phyloP scores from a whole-genome alignment of 768 basidiomycete genomes.

The Suillus spraguei region DNA sequence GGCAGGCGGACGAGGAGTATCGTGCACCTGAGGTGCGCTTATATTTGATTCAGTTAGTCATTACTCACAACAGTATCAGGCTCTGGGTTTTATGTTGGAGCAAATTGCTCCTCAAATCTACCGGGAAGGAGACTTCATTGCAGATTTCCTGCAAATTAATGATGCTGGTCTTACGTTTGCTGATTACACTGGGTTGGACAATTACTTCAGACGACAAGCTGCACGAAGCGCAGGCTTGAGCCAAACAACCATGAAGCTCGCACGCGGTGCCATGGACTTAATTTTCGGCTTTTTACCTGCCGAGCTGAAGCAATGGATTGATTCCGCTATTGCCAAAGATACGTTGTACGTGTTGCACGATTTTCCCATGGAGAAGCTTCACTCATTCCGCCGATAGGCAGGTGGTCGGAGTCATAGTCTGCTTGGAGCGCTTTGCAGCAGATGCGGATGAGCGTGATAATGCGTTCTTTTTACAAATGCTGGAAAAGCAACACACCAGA shows the following conservation, averaged over 20 bases:
- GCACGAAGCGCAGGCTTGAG: constrained; percentile 67
- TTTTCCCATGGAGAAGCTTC: constrained; percentile 9
- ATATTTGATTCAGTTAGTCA: constrained; percentile 1
- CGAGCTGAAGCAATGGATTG: constrained; percentile 86
- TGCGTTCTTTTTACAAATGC: constrained; percentile 66
- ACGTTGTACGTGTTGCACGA: constrained; percentile 55
- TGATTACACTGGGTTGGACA: constrained; percentile 92
- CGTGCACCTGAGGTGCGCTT: constrained; percentile 69
- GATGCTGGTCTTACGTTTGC: constrained; percentile 90
- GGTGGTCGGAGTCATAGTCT: constrained; percentile 79
- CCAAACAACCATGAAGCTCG: constrained; percentile 72
- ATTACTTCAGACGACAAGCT: constrained; percentile 94
- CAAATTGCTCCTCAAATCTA: constrained; percentile 78
- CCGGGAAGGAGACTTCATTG: constrained; percentile 85
- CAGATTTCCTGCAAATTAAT: constrained; percentile 91
- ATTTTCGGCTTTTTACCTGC: constrained; percentile 91
- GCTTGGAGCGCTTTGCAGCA: constrained; percentile 71
- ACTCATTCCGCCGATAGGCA: constrained; percentile 54
- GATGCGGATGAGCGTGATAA: constrained; percentile 84
- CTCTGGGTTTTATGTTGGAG: constrained; percentile 71
- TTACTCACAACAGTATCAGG: constrained; percentile 45
- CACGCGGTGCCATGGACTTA: constrained; percentile 89
- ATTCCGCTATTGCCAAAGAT: constrained; percentile 75
- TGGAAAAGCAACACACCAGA: constrained; percentile 84
- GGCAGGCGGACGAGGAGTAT: constrained; percentile 57